A percentile compares a stretch with the other conserved stretches of the same genome.
phyloP scores from a whole-genome alignment of 495 filamentous ascomycete genomes.

The Aspergillus nanangensis region DNA sequence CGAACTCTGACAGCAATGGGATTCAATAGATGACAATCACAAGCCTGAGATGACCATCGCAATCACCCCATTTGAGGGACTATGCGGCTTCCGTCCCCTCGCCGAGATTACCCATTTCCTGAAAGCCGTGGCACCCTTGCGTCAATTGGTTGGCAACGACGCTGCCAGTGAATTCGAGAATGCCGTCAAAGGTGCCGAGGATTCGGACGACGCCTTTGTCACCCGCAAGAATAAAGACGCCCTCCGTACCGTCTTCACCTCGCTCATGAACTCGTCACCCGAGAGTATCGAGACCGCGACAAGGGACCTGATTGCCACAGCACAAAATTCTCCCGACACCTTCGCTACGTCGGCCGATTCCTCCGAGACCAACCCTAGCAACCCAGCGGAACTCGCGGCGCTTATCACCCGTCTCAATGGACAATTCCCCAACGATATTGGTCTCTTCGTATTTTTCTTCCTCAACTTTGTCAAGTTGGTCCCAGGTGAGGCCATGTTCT shows the following conservation, averaged over 20 bases:
- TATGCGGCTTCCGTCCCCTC: conserved; percentile 92
- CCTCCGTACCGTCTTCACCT: conserved; percentile 66
- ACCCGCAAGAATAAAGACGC: conserved; percentile 71
- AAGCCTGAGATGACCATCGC: conserved; percentile 99
- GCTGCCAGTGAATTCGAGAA: conserved; percentile 63
- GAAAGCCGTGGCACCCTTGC: conserved; percentile 64
- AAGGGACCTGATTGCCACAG: conserved; percentile 63
- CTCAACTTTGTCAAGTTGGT: conserved; percentile 76
- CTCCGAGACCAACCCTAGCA: conserved; percentile 31
- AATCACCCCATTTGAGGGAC: conserved; percentile 89
- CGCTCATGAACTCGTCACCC: conserved; percentile 72
- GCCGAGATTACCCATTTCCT: conserved; percentile 85
- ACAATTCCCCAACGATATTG: conserved; percentile 74
- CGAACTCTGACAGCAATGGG: too few relatives aligned
- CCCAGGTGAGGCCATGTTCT: conserved; percentile 91
- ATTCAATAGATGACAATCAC: conserved; percentile 98
- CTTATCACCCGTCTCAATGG: conserved; percentile 70
- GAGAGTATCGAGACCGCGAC: conserved; percentile 59
- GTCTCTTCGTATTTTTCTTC: conserved; percentile 75
- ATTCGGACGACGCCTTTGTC: conserved; percentile 53
- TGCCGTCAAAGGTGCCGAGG: conserved; percentile 61
- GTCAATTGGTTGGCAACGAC: conserved; percentile 67
- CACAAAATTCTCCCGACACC: conserved; percentile 47
- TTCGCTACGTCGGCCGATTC: conserved; percentile 35
- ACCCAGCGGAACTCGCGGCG: conserved; percentile 60